phyloP scores from a whole-genome alignment of 116 monocot genomes.

The Posidonia oceanica region DNA sequence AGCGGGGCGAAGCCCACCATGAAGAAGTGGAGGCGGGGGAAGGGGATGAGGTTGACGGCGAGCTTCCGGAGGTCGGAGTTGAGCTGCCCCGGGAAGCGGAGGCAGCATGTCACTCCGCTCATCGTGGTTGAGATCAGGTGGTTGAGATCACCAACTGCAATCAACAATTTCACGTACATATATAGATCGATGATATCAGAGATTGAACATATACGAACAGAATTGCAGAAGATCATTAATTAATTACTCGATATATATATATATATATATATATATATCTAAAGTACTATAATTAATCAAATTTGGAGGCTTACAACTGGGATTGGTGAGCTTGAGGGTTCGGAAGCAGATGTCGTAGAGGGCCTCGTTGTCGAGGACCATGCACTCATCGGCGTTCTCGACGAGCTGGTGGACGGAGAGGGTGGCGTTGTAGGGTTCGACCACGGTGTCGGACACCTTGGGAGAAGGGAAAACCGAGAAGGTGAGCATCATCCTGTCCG shows the following conservation, averaged over 20 bases:
- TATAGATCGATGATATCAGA: no score
- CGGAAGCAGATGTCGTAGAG: conserved; percentile 69
- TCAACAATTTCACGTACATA: no score
- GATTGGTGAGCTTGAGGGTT: conserved; percentile 21
- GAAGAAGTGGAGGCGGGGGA: conserved; percentile 58
- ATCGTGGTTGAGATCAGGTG: conserved; percentile 44
- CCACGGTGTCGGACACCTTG: conserved; percentile 68
- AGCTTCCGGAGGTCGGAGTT: conserved; percentile 35
- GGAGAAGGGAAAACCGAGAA: conserved; percentile 74
- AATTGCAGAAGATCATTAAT: no score
- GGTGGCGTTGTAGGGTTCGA: conserved; percentile 76
- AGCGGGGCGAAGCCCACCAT: conserved; percentile 52
- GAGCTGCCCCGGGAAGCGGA: conserved; percentile 49
- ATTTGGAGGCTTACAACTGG: conserved; percentile 12
- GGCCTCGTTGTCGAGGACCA: conserved; percentile 71
- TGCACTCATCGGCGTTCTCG: conserved; percentile 76
- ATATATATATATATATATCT: not conserved
- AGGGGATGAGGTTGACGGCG: conserved; percentile 53
- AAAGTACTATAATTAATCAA: no score
- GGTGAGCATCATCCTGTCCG: conserved; percentile 67
- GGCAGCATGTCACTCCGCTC: conserved; percentile 52
- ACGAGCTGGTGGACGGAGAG: conserved; percentile 70
- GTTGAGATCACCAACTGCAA: conserved; percentile 37
- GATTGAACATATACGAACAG: no score
- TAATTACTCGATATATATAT: not conserved